These are phyloP conservation scores for Rhodotorula sp. DNA, from an alignment of 1,284 basidiomycete genomes.

Conservation along the genomic window DNA sequence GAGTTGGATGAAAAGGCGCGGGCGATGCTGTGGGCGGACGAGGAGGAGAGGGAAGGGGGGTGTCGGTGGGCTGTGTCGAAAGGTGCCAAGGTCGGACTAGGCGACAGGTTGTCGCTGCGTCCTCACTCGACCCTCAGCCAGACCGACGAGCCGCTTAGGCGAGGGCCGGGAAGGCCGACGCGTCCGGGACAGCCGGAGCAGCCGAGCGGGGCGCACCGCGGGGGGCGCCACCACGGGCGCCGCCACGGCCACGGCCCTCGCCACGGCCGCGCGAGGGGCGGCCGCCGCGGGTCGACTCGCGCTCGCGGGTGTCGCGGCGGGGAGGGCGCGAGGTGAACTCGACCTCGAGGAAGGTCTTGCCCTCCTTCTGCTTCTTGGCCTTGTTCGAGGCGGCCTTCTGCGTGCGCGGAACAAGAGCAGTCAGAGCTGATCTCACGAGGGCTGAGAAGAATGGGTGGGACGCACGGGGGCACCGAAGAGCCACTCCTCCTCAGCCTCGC, in stretches of 20 bases:
- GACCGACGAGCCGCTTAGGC: conserved; percentile 21
- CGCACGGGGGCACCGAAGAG: conserved; percentile 36
- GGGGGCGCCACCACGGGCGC: conserved; percentile 24
- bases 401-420: background rate
- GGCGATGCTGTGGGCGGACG: background rate
- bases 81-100: background rate
- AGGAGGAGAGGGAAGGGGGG: background rate
- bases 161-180: conserved; percentile 40
- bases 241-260: conserved; percentile 36
- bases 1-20: background rate
- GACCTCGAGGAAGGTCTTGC: conserved; percentile 46
- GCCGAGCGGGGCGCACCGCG: conserved; percentile 14
- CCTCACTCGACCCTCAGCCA: background rate
- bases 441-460: conserved; percentile 7
- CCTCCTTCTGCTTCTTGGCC: conserved; percentile 43
- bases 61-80: background rate
- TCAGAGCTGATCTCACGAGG: background rate
- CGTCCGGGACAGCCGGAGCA: conserved; percentile 36
- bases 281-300: conserved; percentile 27
- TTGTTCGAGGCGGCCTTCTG: conserved; percentile 41
- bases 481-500: conserved; percentile 36
- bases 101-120: background rate
- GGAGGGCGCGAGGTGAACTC: conserved; percentile 37
- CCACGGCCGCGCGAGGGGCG: conserved; percentile 29
- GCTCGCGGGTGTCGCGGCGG: conserved; percentile 18